A percentile compares a stretch with the other conserved stretches of the same genome.
Evolutionary conservation across 2,329 filamentous ascomycete species (phyloP).

Genomic region (Aureobasidium sp.): DNA sequence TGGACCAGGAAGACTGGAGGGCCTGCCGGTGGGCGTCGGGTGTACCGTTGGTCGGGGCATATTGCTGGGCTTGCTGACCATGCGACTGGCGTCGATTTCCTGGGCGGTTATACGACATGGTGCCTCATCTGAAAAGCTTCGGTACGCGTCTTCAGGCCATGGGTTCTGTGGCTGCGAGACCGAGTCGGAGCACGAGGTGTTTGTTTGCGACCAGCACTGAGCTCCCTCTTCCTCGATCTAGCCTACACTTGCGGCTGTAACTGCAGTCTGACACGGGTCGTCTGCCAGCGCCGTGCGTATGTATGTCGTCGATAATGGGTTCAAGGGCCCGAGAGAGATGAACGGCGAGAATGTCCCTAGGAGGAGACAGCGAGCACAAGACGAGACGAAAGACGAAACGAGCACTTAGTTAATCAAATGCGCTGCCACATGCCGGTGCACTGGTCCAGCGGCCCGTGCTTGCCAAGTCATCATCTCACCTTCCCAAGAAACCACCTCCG

Average conservation of each 20-base stretch:
- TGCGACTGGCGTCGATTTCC: constrained; percentile 11
- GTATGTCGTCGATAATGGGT: background rate
- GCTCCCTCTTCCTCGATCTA: background rate
- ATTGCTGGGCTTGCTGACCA: background rate
- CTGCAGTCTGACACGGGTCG: background rate
- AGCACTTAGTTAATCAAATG: constrained; percentile 7
- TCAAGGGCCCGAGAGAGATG: background rate
- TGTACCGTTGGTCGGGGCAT: constrained; percentile 2
- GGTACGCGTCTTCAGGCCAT: background rate
- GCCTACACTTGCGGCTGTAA: background rate
- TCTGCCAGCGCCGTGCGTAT: background rate
- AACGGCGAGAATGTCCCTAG: background rate
- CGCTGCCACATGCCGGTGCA: background rate
- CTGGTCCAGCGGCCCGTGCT: background rate
- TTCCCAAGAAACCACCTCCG: background rate
- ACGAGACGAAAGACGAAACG: constrained; percentile 9
- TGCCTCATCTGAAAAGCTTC: constrained; percentile 7
- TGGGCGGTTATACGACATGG: constrained; percentile 5
- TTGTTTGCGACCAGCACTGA: background rate
- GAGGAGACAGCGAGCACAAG: background rate
- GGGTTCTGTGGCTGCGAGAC: background rate
- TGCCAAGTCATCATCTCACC: constrained; percentile 7
- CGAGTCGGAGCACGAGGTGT: background rate
- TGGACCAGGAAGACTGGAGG: constrained; percentile 10
- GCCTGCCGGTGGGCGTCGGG: background rate